Conservation (phyloP, 2,329 filamentous ascomycete genomes). For the Cryphonectria carpinicola region DNA sequence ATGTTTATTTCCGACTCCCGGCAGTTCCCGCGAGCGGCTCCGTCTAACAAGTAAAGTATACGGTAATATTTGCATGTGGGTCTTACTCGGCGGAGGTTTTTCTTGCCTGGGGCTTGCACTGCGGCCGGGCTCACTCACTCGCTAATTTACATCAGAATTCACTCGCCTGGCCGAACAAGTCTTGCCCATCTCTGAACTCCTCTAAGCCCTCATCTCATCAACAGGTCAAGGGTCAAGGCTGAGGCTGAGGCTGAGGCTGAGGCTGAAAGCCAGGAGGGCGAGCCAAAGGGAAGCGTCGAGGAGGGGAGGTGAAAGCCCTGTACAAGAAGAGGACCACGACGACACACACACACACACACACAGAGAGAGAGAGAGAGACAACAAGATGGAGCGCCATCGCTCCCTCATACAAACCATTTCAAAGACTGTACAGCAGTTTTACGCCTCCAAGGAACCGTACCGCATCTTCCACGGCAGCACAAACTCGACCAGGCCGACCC, state of each 20-base stretch:
- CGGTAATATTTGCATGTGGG: neutral
- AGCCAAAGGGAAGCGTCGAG: neutral
- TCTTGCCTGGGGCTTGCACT: neutral
- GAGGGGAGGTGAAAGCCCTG: neutral
- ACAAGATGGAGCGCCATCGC: constrained; percentile 55
- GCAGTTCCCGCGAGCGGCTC: neutral
- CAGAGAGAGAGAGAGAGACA: no score
- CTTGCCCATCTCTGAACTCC: no score
- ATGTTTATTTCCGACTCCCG: neutral
- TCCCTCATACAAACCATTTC: constrained; percentile 53
- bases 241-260: neutral
- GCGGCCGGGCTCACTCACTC: neutral
- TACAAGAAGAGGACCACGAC: neutral
- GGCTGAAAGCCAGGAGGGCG: neutral
- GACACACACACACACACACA: neutral
- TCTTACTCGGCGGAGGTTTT: neutral
- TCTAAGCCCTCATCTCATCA: neutral
- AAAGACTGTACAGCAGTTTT: constrained; percentile 51
- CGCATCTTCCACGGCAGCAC: constrained; percentile 79
- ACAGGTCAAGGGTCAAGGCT: neutral
- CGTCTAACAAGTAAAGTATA: neutral
- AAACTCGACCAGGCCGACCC: constrained; percentile 68
- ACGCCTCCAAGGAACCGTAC: constrained; percentile 60
- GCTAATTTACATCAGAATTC: neutral
- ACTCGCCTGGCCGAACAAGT: neutral